phyloP scores from a whole-genome alignment of 2,329 filamentous ascomycete genomes.

The Xylaria arbuscula region DNA sequence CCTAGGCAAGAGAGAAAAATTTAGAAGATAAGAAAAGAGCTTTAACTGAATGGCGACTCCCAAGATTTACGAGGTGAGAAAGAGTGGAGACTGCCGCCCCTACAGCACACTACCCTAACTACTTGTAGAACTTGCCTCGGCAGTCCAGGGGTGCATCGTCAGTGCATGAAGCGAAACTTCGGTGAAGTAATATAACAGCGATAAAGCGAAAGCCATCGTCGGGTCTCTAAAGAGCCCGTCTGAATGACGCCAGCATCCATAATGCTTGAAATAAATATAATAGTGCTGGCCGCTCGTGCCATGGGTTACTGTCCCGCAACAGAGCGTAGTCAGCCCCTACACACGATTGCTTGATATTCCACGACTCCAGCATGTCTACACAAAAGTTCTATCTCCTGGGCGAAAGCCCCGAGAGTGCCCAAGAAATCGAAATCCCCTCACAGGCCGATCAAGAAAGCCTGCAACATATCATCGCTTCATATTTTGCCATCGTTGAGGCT shows the following conservation, averaged over 20 bases:
- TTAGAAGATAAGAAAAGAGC: neutral
- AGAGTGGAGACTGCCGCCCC: neutral
- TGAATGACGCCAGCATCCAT: neutral
- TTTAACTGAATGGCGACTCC: neutral
- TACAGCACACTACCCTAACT: neutral
- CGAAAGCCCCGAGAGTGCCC: conserved; percentile 52
- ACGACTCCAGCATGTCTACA: conserved; percentile 48
- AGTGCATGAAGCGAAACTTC: neutral
- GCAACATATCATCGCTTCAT: conserved; percentile 54
- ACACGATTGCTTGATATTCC: neutral
- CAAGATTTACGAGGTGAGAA: neutral
- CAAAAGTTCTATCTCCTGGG: conserved; percentile 58
- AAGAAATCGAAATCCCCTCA: conserved; percentile 53
- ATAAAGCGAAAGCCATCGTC: conserved; percentile 19
- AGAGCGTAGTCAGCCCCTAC: neutral
- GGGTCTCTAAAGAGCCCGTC: neutral
- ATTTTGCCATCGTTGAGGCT: conserved; percentile 58
- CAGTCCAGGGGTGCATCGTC: conserved; percentile 5
- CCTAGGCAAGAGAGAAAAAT: neutral
- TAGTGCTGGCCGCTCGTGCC: conserved; percentile 8
- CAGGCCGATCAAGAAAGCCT: conserved; percentile 53
- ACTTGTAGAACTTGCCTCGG: conserved; percentile 27
- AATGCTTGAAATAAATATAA: conserved; percentile 31
- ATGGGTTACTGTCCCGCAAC: neutral
- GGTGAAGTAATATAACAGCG: conserved; percentile 17